These are phyloP conservation scores for Leucocoprinus birnbaumii DNA, from an alignment of 768 basidiomycete species.

Conservation along the genomic window DNA sequence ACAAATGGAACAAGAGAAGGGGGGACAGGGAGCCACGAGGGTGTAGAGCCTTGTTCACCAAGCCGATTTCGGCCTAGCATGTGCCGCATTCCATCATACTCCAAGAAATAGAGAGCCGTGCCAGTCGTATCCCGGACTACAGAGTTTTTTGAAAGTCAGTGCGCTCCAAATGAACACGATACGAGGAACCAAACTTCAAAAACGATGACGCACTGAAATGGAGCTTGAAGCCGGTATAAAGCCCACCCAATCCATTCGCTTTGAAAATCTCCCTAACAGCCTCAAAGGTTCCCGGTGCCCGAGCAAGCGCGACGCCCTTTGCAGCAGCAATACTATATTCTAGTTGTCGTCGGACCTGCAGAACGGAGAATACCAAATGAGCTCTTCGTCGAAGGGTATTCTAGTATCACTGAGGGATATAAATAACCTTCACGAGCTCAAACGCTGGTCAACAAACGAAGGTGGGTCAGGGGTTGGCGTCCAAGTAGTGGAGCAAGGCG, in stretches of 20 bases:
- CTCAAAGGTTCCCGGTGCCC: conserved; percentile 75
- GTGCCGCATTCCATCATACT: conserved; percentile 91
- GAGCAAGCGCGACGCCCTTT: conserved; percentile 66
- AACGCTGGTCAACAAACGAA: conserved; percentile 53
- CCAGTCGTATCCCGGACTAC: conserved; percentile 86
- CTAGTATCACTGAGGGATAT: neutral
- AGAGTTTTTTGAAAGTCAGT: conserved; percentile 1
- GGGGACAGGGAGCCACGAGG: conserved; percentile 85
- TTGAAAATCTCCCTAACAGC: conserved; percentile 80
- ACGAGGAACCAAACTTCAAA: conserved; percentile 1
- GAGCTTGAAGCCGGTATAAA: conserved; percentile 84
- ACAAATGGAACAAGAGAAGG: conserved; percentile 82
- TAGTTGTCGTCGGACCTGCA: conserved; percentile 83
- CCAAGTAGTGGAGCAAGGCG: neutral
- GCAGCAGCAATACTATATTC: conserved; percentile 88
- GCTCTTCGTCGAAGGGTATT: neutral
- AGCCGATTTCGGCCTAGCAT: conserved; percentile 72
- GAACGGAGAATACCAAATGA: conserved; percentile 8
- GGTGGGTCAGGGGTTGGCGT: conserved; percentile 3
- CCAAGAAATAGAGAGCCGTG: conserved; percentile 89
- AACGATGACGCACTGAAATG: conserved; percentile 62
- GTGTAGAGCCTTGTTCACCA: conserved; percentile 79
- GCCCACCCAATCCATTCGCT: conserved; percentile 56
- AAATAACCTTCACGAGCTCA: conserved; percentile 86
- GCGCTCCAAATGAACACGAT: conserved; percentile 1